Conservation (phyloP, 2,329 filamentous ascomycete species). For the Trichoderma koningii region DNA sequence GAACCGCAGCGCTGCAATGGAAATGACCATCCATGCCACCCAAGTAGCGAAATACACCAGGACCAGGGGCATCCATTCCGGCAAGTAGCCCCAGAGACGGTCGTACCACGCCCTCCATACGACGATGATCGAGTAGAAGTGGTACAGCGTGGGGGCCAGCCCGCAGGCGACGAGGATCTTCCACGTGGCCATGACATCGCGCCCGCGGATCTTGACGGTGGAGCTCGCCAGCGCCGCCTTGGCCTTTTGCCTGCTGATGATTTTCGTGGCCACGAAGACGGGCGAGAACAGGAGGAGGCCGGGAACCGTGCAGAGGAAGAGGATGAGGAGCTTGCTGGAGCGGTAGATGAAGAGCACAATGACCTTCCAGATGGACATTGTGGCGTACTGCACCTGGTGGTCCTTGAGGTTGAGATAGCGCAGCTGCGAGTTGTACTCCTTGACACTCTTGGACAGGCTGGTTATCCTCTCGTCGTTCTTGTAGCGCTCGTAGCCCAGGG, state of each 20-base stretch:
- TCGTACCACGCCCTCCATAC: constrained; percentile 79
- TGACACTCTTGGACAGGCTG: constrained; percentile 71
- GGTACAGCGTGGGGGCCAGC: constrained; percentile 78
- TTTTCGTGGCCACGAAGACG: constrained; percentile 80
- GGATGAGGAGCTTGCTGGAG: constrained; percentile 71
- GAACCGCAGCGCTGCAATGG: constrained; percentile 89
- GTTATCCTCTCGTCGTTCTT: constrained; percentile 87
- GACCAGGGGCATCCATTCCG: constrained; percentile 78
- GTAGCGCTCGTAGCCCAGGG: constrained; percentile 88
- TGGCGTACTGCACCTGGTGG: constrained; percentile 91
- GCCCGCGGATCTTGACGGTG: constrained; percentile 83
- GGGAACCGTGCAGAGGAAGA: constrained; percentile 80
- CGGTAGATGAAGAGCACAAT: constrained; percentile 78
- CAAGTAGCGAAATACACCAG: constrained; percentile 72
- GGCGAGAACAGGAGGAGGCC: constrained; percentile 86
- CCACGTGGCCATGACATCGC: constrained; percentile 92
- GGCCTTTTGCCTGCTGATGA: constrained; percentile 80
- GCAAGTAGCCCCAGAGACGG: constrained; percentile 78
- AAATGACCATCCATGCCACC: constrained; percentile 81
- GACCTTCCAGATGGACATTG: constrained; percentile 75
- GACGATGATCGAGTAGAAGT: constrained; percentile 74
- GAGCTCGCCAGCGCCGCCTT: constrained; percentile 81
- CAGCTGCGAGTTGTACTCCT: constrained; percentile 83
- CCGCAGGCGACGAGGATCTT: constrained; percentile 87
- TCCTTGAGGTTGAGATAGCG: constrained; percentile 85